These are phyloP conservation scores for Mesostigma viride DNA, from an alignment of 139 green algal genomes.

Conservation along the genomic window DNA sequence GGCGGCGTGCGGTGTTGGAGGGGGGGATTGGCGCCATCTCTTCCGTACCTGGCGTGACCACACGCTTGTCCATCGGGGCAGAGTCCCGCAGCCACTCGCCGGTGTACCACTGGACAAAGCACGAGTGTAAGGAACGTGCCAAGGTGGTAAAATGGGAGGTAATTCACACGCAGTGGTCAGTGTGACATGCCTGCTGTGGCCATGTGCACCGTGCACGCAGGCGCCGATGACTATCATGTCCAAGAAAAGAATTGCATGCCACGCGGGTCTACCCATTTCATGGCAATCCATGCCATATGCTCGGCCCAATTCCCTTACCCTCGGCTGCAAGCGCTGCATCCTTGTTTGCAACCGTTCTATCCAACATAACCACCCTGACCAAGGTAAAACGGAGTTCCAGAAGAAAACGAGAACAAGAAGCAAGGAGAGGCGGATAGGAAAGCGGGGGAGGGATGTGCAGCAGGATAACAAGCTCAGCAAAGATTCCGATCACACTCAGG, in stretches of 20 bases:
- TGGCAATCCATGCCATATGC: neutral
- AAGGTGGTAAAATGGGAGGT: neutral
- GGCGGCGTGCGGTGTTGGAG: slow-evolving; percentile 75
- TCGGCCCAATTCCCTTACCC: too few species aligned
- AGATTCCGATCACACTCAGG: neutral
- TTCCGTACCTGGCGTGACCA: slow-evolving; percentile 18
- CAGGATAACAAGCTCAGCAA: too few species aligned
- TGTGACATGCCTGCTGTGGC: too few species aligned
- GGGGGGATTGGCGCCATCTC: slow-evolving; percentile 50
- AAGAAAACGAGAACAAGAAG: too few species aligned
- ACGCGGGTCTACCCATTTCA: neutral
- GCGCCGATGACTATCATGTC: neutral
- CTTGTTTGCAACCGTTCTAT: too few species aligned
- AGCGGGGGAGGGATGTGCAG: too few species aligned
- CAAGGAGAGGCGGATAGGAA: too few species aligned
- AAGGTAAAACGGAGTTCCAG: too few species aligned
- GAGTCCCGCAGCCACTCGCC: slow-evolving; percentile 86
- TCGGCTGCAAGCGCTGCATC: too few species aligned
- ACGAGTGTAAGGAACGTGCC: neutral
- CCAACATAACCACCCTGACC: too few species aligned
- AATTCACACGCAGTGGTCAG: too few species aligned
- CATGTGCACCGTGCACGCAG: too few species aligned
- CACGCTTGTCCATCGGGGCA: slow-evolving; percentile 28
- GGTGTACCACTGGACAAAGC: slow-evolving; percentile 38
- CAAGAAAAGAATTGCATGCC: neutral